These are phyloP conservation scores for Gamarada debralockiae DNA, from an alignment of 495 filamentous ascomycete species.

Conservation along the genomic window DNA sequence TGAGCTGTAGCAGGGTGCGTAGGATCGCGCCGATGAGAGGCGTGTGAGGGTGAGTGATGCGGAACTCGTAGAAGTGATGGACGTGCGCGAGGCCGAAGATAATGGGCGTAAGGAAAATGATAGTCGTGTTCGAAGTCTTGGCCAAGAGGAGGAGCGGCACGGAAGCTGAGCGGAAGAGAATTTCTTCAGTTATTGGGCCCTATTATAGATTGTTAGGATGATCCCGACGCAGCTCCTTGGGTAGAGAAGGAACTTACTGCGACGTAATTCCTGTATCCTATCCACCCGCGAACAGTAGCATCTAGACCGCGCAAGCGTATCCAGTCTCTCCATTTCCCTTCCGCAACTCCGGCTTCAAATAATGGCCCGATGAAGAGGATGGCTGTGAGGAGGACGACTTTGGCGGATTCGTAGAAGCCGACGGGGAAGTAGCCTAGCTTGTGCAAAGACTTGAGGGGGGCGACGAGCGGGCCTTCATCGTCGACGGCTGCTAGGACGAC, in stretches of 20 bases:
- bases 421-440: constrained; percentile 75
- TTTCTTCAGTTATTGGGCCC: constrained; percentile 86
- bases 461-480: constrained; percentile 9
- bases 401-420: constrained; percentile 54
- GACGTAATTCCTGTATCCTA: constrained; percentile 53
- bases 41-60: constrained; percentile 70
- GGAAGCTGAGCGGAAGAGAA: constrained; percentile 84
- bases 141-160: constrained; percentile 80
- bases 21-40: constrained; percentile 54
- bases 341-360: constrained; percentile 67
- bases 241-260: constrained; percentile 33
- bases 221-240: not conserved
- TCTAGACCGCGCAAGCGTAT: constrained; percentile 30
- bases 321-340: constrained; percentile 68
- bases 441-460: constrained; percentile 50
- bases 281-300: constrained; percentile 35
- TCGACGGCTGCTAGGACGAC: constrained; percentile 12
- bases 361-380: constrained; percentile 84
- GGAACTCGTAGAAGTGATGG: constrained; percentile 96
- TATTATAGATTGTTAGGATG: constrained; percentile 7
- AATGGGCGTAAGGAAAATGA: constrained; percentile 77
- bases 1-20: constrained; percentile 77
- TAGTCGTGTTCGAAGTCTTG: constrained; percentile 47
- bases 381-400: constrained; percentile 60
- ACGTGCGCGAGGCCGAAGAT: constrained; percentile 95